These are phyloP conservation scores for Wickerhamiella cacticola DNA, from an alignment of 805 yeast genomes.

Conservation along the genomic window DNA sequence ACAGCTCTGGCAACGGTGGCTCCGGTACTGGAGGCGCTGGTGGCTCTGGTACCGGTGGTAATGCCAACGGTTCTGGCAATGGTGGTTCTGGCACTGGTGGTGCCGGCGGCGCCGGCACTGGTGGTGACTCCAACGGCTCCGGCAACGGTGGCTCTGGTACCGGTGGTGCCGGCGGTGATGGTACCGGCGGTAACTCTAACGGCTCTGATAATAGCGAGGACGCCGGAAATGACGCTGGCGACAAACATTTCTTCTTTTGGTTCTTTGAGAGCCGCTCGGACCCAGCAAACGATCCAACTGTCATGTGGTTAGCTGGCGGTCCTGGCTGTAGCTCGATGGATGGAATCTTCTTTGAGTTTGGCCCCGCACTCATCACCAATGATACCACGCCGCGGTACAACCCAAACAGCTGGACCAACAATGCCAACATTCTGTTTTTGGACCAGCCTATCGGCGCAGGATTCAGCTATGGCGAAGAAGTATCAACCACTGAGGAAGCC, in stretches of 20 bases:
- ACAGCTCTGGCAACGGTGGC: too few relatives aligned
- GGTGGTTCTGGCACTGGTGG: too few relatives aligned
- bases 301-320: slow-evolving; percentile 88
- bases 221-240: too few relatives aligned
- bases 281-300: slow-evolving; percentile 73
- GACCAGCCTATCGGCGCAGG: slow-evolving; percentile 89
- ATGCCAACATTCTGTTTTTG: slow-evolving; percentile 74
- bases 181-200: too few relatives aligned
- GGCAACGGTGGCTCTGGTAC: too few relatives aligned
- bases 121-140: too few relatives aligned
- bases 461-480: slow-evolving; percentile 53
- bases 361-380: slow-evolving; percentile 58
- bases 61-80: too few relatives aligned
- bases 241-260: slow-evolving; percentile 78
- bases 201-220: too few relatives aligned
- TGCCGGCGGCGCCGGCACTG: too few relatives aligned
- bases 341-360: slow-evolving; percentile 76
- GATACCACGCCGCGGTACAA: slow-evolving; percentile 52
- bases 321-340: slow-evolving; percentile 89
- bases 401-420: slow-evolving; percentile 73
- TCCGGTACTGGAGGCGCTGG: too few relatives aligned
- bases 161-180: too few relatives aligned
- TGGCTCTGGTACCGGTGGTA: too few relatives aligned
- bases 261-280: slow-evolving; percentile 81
- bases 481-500: slow-evolving; percentile 66